Evolutionary conservation across 148 eudicot species (phyloP), one percentile per base, ranked within the genome.

Genomic region (Arbutus unedo): DNA sequence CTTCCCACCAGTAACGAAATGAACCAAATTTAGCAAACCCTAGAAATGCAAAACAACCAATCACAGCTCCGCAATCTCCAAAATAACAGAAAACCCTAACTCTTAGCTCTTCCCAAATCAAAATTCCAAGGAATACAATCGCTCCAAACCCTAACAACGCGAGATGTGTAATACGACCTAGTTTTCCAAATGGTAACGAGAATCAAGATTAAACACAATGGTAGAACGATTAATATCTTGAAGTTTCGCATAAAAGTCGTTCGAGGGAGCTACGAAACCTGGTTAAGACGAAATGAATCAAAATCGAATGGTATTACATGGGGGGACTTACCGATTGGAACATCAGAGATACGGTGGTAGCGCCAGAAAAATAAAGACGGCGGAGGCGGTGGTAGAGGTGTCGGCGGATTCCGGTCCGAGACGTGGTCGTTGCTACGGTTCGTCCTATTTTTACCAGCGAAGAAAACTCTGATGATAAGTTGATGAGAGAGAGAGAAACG

Each of bases 71-170:
- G 82, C 74, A 82, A 87, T 83, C 67, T 21, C 38, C 76, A 45
- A 23, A 87, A 79, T 74, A 81, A 64, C 43, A 44, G n/a, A 81
- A 83, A 85, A 82, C 84, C 84, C 86, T 79, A 89, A 54, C 80
- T 51, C 44, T 57, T 14, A 57, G 56, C 60, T 76, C 64, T 54
- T 45, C 76, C 53, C 15, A 23, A 74, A 75, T 53, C 60, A 56
- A 16, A 64, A 31, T 56, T 49, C 50, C 9, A 56, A 49, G 47
- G 54, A 59, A 81, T 21, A 53, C 85, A 81, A 81, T 57, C 76
- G 79, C 48, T 84, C 80, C 84, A 85, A 87, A 89, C 86, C 89
- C 91, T 81, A 89, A 62, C 23, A 73, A 67, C 51, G 56, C 84
- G 80, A 82, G 74, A 74, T 43, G 6, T 8, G 76, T 25, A 64